Conservation (phyloP, 257 asterid genomes). For the Solanum bulbocastanum region DNA sequence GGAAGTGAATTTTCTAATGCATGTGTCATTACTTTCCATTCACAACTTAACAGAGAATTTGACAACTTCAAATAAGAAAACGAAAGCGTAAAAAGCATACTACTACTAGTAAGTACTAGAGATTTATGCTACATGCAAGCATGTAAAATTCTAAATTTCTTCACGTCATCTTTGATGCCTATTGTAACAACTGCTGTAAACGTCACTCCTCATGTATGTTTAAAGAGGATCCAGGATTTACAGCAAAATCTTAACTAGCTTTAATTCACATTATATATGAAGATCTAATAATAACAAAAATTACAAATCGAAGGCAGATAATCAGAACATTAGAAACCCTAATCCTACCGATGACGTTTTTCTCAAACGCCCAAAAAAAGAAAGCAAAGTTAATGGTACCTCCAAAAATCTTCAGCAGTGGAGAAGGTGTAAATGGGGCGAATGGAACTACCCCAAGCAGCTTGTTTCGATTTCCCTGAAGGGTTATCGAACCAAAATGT, state of each 20-base stretch:
- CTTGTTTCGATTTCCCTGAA: slow-evolving; percentile 20
- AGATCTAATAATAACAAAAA: not conserved
- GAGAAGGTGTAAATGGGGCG: slow-evolving; percentile 41
- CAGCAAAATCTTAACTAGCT: not conserved
- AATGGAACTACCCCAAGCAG: slow-evolving; percentile 29
- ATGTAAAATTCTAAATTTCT: not conserved
- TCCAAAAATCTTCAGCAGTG: slow-evolving; percentile 43
- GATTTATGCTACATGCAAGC: not conserved
- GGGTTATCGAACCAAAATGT: slow-evolving; percentile 38
- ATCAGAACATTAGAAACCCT: not conserved
- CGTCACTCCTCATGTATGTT: not conserved
- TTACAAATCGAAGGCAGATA: not conserved
- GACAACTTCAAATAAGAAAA: not conserved
- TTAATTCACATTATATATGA: not conserved
- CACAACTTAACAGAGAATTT: not conserved
- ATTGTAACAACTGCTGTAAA: not conserved
- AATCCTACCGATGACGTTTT: not conserved
- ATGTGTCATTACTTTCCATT: not conserved
- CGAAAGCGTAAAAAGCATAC: not conserved
- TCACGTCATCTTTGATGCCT: not conserved
- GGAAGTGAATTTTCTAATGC: not conserved
- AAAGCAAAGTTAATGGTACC: slow-evolving; percentile 6
- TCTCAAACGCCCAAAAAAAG: not conserved
- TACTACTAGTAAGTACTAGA: not conserved
- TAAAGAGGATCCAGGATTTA: not conserved